Base-by-base conservation (phyloP, 2,329 filamentous ascomycete genomes). In the Beauveria bassiana region DNA sequence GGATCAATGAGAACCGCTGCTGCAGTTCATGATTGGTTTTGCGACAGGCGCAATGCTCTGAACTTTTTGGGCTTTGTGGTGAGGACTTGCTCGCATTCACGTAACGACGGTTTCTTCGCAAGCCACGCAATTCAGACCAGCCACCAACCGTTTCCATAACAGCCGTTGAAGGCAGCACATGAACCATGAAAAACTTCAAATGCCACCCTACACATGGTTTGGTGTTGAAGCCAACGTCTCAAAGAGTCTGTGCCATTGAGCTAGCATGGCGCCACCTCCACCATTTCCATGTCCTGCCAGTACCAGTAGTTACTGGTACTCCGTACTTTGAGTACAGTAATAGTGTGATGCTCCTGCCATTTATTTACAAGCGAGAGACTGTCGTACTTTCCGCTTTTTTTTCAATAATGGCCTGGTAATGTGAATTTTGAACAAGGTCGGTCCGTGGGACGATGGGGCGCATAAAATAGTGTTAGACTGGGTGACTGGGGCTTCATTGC, bases 201-300 rank as follows among this genome's bases (percentile, higher is more conserved):
- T 50, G 34, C 22, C 20, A 56, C 40, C 16, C 55, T 42, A 5
- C 45, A 34, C 45, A 58, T 50, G 45, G 55, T 38, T 46, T 22
- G 53, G 34, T 31, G n/a, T 40, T 8, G 10, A 26, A 16, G 45
- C 55, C 49, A 49, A 20, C 55, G 46, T 31, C 31, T 31, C 49
- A 47, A 43, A 46, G 14, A 26, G 55, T 58, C 55, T 58, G 55
- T 58, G 55, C 55, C 55, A 49, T 38, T 12, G 14, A 28, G 28
- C 55, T 49, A 59, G 34, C 55, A 16, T 22, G 14, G 40, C 55
- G 55, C 55, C 46, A 50, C 22, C 55, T 58, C 55, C 55, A 46
- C 55, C 45, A 50, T 42, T 54, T 50, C 38, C 42, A n/a, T n/a
- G 12, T 34, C 31, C 9, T 31, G 31, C 31, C 31, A 31, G 31